phyloP scores from a whole-genome alignment of 2,329 filamentous ascomycete species.

The Penicillium sp. region DNA sequence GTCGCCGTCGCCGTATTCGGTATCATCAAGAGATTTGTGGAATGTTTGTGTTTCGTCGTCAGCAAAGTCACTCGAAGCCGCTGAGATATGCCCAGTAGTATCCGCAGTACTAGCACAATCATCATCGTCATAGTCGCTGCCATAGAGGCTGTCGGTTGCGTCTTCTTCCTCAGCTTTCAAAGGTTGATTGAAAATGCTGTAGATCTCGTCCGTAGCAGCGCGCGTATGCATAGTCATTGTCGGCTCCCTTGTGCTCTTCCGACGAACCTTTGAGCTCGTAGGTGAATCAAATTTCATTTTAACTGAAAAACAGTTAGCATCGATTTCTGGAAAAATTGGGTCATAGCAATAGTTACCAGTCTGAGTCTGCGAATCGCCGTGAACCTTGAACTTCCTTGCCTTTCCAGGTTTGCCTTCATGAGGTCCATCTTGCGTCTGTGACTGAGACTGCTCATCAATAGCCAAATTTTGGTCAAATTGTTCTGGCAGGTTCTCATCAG shows the following conservation, averaged over 20 bases:
- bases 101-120: slow-evolving; percentile 84
- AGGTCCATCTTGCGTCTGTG: slow-evolving; percentile 20
- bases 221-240: slow-evolving; percentile 97
- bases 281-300: slow-evolving; percentile 92
- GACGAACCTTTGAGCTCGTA: slow-evolving; percentile 76
- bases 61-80: slow-evolving; percentile 62
- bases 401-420: slow-evolving; percentile 37
- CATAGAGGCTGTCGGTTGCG: slow-evolving; percentile 64
- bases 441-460: slow-evolving; percentile 23
- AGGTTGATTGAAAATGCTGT: slow-evolving; percentile 93
- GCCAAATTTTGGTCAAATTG: slow-evolving; percentile 34
- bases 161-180: slow-evolving; percentile 52
- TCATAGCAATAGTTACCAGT: slow-evolving; percentile 63
- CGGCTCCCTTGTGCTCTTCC: slow-evolving; percentile 74
- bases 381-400: slow-evolving; percentile 75
- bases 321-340: slow-evolving; percentile 18
- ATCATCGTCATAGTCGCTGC: slow-evolving; percentile 63
- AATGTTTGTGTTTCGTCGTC: slow-evolving; percentile 54
- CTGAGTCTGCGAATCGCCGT: slow-evolving; percentile 69
- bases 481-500: slow-evolving; percentile 27
- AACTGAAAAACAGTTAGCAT: slow-evolving; percentile 50
- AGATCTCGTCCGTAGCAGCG: slow-evolving; percentile 95
- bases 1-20: slow-evolving; percentile 41
- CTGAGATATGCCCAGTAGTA: slow-evolving; percentile 73
- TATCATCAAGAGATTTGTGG: slow-evolving; percentile 42